Conservation (phyloP, 2,329 filamentous ascomycete species). For the Lithohypha guttulata region DNA sequence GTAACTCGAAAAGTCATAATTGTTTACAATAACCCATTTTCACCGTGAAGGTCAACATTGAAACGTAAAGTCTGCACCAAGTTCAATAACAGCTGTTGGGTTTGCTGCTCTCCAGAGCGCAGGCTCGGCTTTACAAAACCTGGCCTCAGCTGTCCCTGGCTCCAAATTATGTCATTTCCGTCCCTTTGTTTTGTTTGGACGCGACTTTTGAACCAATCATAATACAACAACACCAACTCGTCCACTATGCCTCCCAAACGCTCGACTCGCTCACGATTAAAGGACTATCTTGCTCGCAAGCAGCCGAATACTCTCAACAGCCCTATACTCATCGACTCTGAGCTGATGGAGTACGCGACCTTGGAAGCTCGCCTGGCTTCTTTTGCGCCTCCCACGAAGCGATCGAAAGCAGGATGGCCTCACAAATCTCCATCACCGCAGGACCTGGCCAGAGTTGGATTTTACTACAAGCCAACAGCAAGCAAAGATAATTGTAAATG, state of each 20-base stretch:
- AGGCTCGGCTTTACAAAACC: background rate
- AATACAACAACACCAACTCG: background rate
- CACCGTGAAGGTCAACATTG: background rate
- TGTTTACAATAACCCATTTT: background rate
- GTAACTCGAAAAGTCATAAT: conserved; percentile 18
- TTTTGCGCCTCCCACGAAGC: conserved; percentile 55
- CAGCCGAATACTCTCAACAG: background rate
- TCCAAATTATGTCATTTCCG: conserved; percentile 6
- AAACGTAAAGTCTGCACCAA: no score
- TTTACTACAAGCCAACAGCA: conserved; percentile 71
- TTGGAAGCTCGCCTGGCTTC: conserved; percentile 69
- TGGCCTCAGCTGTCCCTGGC: background rate
- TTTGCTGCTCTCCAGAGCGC: no score
- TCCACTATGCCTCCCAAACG: conserved; percentile 5
- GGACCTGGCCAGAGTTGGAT: conserved; percentile 80
- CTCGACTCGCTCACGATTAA: conserved; percentile 1
- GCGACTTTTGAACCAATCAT: conserved; percentile 2
- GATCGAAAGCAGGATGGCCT: conserved; percentile 61
- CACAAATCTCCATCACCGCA: conserved; percentile 57
- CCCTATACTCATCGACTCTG: background rate
- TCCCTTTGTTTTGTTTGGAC: conserved; percentile 7
- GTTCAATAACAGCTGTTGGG: no score
- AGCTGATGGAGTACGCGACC: conserved; percentile 35
- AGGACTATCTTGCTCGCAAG: conserved; percentile 5
- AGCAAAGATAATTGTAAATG: conserved; percentile 83